These are phyloP conservation scores for Brettanomyces nanus DNA, from an alignment of 805 yeast genomes.

Conservation along the genomic window DNA sequence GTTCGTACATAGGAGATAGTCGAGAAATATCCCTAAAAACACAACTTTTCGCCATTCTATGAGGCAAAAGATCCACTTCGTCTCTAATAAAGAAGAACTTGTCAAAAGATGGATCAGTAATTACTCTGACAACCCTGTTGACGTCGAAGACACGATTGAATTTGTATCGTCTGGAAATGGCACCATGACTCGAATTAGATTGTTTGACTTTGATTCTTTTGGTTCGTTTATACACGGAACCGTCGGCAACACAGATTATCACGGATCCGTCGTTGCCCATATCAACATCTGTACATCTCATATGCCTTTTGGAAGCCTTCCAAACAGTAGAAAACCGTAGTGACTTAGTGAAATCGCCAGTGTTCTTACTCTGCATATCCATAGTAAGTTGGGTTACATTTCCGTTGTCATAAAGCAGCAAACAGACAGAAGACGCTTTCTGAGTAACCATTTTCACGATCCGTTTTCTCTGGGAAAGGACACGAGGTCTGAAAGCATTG, in stretches of 20 bases:
- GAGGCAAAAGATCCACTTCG: slow-evolving; percentile 51
- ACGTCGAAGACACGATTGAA: slow-evolving; percentile 45
- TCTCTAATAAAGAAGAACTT: slow-evolving; percentile 63
- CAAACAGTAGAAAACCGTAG: slow-evolving; percentile 46
- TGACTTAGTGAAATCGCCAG: slow-evolving; percentile 31
- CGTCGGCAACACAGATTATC: slow-evolving; percentile 58
- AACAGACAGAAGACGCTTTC: slow-evolving; percentile 34
- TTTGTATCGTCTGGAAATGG: slow-evolving; percentile 31
- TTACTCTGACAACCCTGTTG: slow-evolving; percentile 27
- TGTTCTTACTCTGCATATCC: slow-evolving; percentile 18
- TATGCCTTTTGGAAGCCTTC: slow-evolving; percentile 51
- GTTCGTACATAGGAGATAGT: slow-evolving; percentile 40
- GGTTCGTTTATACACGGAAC: slow-evolving; percentile 49
- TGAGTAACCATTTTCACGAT: slow-evolving; percentile 28
- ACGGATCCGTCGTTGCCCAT: slow-evolving; percentile 61
- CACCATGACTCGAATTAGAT: slow-evolving; percentile 15
- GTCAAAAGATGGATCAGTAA: slow-evolving; percentile 44
- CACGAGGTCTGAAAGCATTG: slow-evolving; percentile 46
- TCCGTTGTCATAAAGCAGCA: slow-evolving; percentile 52
- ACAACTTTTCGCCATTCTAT: slow-evolving; percentile 38
- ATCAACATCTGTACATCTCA: slow-evolving; percentile 60
- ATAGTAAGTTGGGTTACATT: slow-evolving; percentile 36
- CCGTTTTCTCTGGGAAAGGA: slow-evolving; percentile 32
- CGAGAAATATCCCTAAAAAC: slow-evolving; percentile 45
- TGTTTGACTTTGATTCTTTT: slow-evolving; percentile 28